Evolutionary conservation across 164 flowering plant species (phyloP).

Genomic region (Magnolia sinica): DNA sequence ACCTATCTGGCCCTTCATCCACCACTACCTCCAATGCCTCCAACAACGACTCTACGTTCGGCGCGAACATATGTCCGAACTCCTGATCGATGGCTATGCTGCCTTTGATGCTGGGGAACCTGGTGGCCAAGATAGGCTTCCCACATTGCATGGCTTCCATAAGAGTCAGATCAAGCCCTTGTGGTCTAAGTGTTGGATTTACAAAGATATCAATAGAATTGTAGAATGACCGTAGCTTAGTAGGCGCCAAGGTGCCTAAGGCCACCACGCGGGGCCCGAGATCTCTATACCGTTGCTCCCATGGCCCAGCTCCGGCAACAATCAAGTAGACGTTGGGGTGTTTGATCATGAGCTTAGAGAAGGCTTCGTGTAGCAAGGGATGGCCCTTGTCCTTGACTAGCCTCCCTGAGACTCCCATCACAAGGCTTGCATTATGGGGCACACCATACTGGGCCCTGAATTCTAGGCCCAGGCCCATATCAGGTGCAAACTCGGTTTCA

Average conservation of each 20-base stretch:
- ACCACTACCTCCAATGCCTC: conserved; percentile 62
- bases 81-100: conserved; percentile 66
- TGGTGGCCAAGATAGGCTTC: conserved; percentile 77
- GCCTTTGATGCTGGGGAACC: conserved; percentile 78
- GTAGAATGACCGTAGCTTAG: conserved; percentile 53
- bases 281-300: conserved; percentile 64
- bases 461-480: conserved; percentile 28
- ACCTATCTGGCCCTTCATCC: conserved; percentile 51
- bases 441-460: conserved; percentile 54
- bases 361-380: conserved; percentile 67
- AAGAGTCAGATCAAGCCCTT: conserved; percentile 76
- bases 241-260: conserved; percentile 63
- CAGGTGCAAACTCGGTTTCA: conserved; percentile 40
- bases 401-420: conserved; percentile 81
- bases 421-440: conserved; percentile 56
- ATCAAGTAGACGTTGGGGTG: conserved; percentile 49
- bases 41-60: conserved; percentile 70
- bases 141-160: conserved; percentile 96
- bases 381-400: conserved; percentile 89
- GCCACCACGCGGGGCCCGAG: conserved; percentile 53
- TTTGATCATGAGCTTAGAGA: conserved; percentile 31
- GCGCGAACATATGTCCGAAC: conserved; percentile 71
- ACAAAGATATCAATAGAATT: conserved; percentile 70
- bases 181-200: conserved; percentile 85
- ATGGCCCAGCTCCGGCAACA: conserved; percentile 88